Percentiles rank a stretch among this genome's conserved stretches.
Conservation (phyloP, 73 alveolate species). For the Paramecium tetraurelia region DNA sequence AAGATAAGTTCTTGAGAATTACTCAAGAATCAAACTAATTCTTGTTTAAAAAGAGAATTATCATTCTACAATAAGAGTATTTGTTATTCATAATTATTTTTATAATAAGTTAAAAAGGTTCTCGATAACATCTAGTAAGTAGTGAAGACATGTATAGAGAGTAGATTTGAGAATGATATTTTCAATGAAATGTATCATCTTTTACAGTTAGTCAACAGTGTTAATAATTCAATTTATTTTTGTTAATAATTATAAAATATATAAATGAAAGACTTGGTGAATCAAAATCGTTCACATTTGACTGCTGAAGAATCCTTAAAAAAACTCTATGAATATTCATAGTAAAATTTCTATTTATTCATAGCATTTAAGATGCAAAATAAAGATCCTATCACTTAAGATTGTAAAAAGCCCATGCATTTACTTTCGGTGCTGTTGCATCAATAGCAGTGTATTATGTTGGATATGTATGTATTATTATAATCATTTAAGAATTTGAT, state of each 20-base stretch:
- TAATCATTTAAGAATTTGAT: not conserved
- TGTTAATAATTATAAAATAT: not conserved
- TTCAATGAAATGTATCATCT: too few species aligned
- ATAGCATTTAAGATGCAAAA: slow-evolving; percentile 1
- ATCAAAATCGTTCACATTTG: not conserved
- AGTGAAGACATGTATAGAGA: too few species aligned
- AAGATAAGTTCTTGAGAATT: too few species aligned
- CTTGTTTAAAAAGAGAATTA: too few species aligned
- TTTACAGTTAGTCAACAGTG: too few species aligned
- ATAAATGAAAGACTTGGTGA: not conserved
- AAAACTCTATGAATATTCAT: not conserved
- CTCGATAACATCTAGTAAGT: too few species aligned
- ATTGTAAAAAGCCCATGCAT: not conserved
- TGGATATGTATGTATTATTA: slow-evolving; percentile 3
- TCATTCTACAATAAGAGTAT: too few species aligned
- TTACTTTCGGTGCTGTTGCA: not conserved
- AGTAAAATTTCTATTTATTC: not conserved
- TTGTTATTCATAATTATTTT: too few species aligned
- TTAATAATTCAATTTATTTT: not conserved
- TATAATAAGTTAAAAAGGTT: too few species aligned
- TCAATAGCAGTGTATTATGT: not conserved
- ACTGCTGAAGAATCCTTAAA: not conserved
- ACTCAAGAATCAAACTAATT: too few species aligned
- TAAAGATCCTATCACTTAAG: not conserved
- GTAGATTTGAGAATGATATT: too few species aligned